Base-by-base conservation (phyloP, 257 asterid species). In the Solanum virginianum region DNA sequence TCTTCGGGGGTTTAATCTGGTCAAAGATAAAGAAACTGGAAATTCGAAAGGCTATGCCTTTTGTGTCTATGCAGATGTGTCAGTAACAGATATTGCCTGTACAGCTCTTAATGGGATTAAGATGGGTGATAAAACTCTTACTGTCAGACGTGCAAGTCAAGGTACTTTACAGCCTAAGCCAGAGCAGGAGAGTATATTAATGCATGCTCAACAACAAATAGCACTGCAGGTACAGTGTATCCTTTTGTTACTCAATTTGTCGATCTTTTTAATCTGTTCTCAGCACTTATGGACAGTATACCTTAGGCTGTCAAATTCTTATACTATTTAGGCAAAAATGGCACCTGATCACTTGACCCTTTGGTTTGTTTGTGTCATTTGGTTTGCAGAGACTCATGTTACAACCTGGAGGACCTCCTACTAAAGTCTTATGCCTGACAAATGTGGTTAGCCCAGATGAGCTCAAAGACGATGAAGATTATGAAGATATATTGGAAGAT, bases 31-130 rank as follows among this genome's bases (percentile, higher is more conserved):
- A 89, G 98, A 97, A 91, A 97, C 99, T 5, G 98, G 99, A 83
- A 97, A 97, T 89, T 97, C 99, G 39, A 97, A 97, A 91, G 99
- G 99, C 90, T 95, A 97, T 90, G 99, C 99, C 8, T 97, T 97
- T 87, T 97, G 99, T 90, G 98, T 97, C 80, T 97, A 95, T 86
- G 92, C 92, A 84, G 99, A 97, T 86, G 86, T 93, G 59, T 92
- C 98, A 12, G 98, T 97, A 74, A 97, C 99, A 22, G 98, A 97
- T 90, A 95, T 97, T 88, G 98, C 99, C 72, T 97, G 99, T 88
- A 96, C 97, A 81, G 98, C 98, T 86, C 98, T 97, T 66, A 97
- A 97, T 87, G 99, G 99, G 83, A 97, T 97, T 83, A 97, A 95
- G 89, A 95, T 97, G 98, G 99, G 98, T 9, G 98, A 97, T 86